Conservation (phyloP, 768 basidiomycete genomes). For the Clathrus columnatus region DNA sequence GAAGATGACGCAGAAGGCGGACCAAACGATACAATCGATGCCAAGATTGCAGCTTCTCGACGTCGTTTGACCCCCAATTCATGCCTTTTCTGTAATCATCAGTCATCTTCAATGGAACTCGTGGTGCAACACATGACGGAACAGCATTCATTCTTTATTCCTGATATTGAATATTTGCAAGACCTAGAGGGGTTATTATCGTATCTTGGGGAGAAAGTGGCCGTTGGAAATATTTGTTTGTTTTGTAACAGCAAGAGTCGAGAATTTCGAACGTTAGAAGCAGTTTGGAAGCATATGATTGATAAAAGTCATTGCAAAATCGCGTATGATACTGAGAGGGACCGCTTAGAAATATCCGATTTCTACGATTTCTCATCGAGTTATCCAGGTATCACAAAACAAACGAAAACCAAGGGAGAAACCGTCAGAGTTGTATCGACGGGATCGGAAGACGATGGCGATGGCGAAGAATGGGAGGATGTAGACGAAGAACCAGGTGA, state of each 20-base stretch:
- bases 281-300: constrained; percentile 90
- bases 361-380: constrained; percentile 86
- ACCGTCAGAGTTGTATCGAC: constrained; percentile 22
- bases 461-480: constrained; percentile 26
- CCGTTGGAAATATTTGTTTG: constrained; percentile 88
- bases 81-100: constrained; percentile 80
- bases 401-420: constrained; percentile 16
- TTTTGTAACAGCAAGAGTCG: constrained; percentile 77
- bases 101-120: constrained; percentile 42
- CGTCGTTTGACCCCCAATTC: constrained; percentile 49
- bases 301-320: constrained; percentile 97
- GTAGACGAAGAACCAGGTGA: constrained; percentile 20
- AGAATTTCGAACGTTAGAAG: constrained; percentile 78
- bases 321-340: constrained; percentile 72
- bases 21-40: constrained; percentile 52
- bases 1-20: constrained; percentile 38
- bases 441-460: constrained; percentile 18
- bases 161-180: constrained; percentile 84
- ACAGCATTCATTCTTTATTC: constrained; percentile 90
- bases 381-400: constrained; percentile 45
- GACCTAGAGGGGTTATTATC: constrained; percentile 74
- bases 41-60: constrained; percentile 65
- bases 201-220: constrained; percentile 89
- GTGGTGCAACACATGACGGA: constrained; percentile 84
- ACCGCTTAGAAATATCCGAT: constrained; percentile 82